A percentile compares a stretch with the other conserved stretches of the same genome.
Evolutionary conservation across 257 asterid species (phyloP).

Genomic region (Striga asiatica): DNA sequence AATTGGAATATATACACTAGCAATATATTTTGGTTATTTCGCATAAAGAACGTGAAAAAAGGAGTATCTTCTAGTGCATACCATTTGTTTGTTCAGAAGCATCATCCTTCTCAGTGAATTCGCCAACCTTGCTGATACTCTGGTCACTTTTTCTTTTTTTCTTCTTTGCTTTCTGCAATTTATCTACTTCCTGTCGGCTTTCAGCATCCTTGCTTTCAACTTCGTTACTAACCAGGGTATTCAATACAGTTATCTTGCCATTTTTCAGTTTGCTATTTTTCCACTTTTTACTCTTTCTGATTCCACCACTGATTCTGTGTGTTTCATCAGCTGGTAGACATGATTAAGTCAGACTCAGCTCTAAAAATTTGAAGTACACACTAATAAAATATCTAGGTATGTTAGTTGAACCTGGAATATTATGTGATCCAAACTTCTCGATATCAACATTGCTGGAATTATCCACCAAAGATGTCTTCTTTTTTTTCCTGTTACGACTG

Average conservation of each 20-base stretch:
- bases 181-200: constrained; percentile 15
- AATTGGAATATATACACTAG: not conserved
- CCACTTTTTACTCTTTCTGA: constrained; percentile 21
- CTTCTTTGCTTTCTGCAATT: constrained; percentile 24
- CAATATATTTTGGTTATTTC: no score
- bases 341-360: not conserved
- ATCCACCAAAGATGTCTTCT: constrained; percentile 17
- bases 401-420: constrained; percentile 20
- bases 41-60: not conserved
- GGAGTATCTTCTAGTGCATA: constrained; percentile 9
- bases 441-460: constrained; percentile 7
- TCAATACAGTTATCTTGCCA: not conserved
- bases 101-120: constrained; percentile 14
- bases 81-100: constrained; percentile 23
- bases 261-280: constrained; percentile 31
- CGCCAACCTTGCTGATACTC: constrained; percentile 9
- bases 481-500: constrained; percentile 17
- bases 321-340: constrained; percentile 25
- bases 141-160: constrained; percentile 31
- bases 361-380: not conserved
- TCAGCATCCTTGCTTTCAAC: constrained; percentile 18
- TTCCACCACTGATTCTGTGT: constrained; percentile 17
- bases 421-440: constrained; percentile 4
- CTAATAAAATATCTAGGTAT: not conserved
- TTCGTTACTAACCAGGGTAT: constrained; percentile 6